Conservation (phyloP, 2,329 filamentous ascomycete species). For the Colletotrichum spaethianum region DNA sequence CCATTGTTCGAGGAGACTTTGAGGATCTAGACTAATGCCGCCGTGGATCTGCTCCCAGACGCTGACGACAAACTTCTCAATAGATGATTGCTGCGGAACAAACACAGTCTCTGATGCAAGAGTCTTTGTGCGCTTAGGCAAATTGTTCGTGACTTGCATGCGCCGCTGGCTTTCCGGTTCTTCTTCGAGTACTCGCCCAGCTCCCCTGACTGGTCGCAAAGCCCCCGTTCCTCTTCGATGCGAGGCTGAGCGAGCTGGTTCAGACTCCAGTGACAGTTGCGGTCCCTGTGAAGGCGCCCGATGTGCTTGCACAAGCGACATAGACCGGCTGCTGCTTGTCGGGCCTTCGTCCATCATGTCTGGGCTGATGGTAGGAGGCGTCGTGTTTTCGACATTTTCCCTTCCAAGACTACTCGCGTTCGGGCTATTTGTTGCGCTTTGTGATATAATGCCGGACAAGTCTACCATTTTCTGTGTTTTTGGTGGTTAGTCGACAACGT, state of each 20-base stretch:
- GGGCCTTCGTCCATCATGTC: constrained; percentile 7
- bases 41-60: constrained; percentile 54
- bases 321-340: constrained; percentile 16
- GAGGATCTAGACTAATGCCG: constrained; percentile 48
- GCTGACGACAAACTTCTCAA: constrained; percentile 50
- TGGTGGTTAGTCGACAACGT: constrained; percentile 25
- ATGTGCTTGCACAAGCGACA: constrained; percentile 12
- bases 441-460: constrained; percentile 40
- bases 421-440: constrained; percentile 28
- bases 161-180: constrained; percentile 38
- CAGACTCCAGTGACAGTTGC: background rate
- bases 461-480: constrained; percentile 42
- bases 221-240: constrained; percentile 35
- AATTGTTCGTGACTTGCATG: constrained; percentile 42
- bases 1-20: constrained; percentile 48
- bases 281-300: constrained; percentile 10
- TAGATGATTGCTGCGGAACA: constrained; percentile 39
- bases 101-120: constrained; percentile 29
- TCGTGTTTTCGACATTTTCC: constrained; percentile 5
- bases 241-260: background rate
- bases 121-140: constrained; percentile 42
- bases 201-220: constrained; percentile 23
- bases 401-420: constrained; percentile 21
- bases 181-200: constrained; percentile 27
- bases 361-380: constrained; percentile 1